These are phyloP conservation scores for Petasospora fabianii DNA, from an alignment of 1,139 yeast species.

Conservation along the genomic window DNA sequence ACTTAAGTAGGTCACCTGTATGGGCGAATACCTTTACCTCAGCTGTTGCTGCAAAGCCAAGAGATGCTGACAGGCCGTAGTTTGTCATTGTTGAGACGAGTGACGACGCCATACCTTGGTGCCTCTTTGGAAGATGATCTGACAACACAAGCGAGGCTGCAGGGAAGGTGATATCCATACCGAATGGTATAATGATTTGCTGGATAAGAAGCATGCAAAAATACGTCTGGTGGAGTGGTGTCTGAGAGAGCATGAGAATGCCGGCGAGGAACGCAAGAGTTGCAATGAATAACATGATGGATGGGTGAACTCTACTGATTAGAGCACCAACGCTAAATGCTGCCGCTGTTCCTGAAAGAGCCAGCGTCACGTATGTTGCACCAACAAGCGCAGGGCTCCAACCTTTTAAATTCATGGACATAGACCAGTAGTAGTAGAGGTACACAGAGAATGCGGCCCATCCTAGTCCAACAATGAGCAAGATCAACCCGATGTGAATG, in stretches of 20 bases:
- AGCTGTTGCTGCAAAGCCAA: conserved; percentile 50
- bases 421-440: conserved; percentile 36
- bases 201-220: conserved; percentile 45
- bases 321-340: conserved; percentile 41
- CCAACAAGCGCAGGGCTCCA: conserved; percentile 44
- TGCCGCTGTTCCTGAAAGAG: conserved; percentile 45
- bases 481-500: conserved; percentile 32
- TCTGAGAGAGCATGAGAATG: conserved; percentile 41
- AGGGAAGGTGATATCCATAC: conserved; percentile 59
- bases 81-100: conserved; percentile 51
- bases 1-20: conserved; percentile 28
- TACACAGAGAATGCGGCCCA: conserved; percentile 60
- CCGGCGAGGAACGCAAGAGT: conserved; percentile 47
- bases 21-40: conserved; percentile 36
- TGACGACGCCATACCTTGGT: conserved; percentile 62
- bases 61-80: conserved; percentile 49
- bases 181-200: conserved; percentile 49
- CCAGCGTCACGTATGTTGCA: conserved; percentile 44
- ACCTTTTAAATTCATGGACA: conserved; percentile 41
- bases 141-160: conserved; percentile 52
- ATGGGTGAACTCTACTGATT: conserved; percentile 42
- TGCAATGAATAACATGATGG: conserved; percentile 41
- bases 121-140: conserved; percentile 44
- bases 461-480: conserved; percentile 37
- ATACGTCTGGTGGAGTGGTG: conserved; percentile 47